phyloP scores from a whole-genome alignment of 768 basidiomycete genomes.

The Phaffia tasmanica region DNA sequence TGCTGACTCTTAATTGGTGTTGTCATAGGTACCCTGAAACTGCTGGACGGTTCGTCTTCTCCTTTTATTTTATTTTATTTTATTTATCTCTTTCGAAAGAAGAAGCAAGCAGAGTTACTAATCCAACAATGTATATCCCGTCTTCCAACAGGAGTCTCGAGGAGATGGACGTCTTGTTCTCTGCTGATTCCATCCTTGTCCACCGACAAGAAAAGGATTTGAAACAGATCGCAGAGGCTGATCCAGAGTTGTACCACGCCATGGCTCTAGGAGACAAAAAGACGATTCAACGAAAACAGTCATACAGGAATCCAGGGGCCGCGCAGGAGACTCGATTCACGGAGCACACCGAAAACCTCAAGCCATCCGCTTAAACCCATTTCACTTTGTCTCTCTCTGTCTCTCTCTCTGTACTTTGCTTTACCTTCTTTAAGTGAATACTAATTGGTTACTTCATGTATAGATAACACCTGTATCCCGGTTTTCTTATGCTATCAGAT shows the following conservation, averaged over 20 bases:
- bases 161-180: constrained; percentile 22
- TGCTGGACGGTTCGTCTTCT: not conserved
- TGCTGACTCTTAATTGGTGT: not conserved
- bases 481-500: too few species aligned
- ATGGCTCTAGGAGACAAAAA: constrained; percentile 18
- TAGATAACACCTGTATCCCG: too few species aligned
- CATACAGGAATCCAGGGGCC: not conserved
- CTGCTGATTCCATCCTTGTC: constrained; percentile 13
- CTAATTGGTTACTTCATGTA: too few species aligned
- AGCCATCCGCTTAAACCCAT: not conserved
- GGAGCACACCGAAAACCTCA: not conserved
- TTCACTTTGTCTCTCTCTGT: too few species aligned
- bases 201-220: constrained; percentile 22
- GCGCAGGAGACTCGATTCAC: not conserved
- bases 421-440: too few species aligned
- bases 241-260: constrained; percentile 22
- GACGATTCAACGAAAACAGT: constrained; percentile 18
- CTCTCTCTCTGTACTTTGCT: too few species aligned
- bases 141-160: not conserved
- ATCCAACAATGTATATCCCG: not conserved
- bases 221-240: not conserved
- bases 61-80: too few species aligned
- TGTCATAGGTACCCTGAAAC: constrained; percentile 6
- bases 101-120: too few species aligned
- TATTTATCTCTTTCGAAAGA: too few species aligned